Evolutionary conservation across 2,329 filamentous ascomycete species (phyloP).

Genomic region (Scedosporium apiospermum): DNA sequence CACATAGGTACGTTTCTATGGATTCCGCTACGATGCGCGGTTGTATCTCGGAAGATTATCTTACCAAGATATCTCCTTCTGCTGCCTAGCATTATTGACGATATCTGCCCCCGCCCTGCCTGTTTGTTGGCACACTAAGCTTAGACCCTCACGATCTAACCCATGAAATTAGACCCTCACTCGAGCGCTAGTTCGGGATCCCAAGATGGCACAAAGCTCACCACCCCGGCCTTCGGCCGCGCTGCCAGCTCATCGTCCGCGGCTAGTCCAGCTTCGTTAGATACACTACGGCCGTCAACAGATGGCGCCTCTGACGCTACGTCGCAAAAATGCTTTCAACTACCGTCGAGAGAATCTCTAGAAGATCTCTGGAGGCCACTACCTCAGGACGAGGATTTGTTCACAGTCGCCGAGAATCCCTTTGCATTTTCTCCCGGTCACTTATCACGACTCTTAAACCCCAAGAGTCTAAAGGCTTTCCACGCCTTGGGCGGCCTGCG

Average conservation of each 20-base stretch:
- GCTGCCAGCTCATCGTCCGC: background rate
- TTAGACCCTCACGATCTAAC: background rate
- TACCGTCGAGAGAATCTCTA: conserved; percentile 10
- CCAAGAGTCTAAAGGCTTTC: conserved; percentile 67
- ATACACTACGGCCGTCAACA: background rate
- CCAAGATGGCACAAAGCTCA: conserved; percentile 2
- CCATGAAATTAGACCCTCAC: background rate
- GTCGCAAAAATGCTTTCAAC: background rate
- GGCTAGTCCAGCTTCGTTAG: background rate
- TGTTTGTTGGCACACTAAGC: background rate
- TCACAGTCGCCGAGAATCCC: conserved; percentile 55
- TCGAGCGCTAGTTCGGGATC: background rate
- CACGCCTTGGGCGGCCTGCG: conserved; percentile 63
- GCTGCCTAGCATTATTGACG: too few relatives aligned
- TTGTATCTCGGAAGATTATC: too few relatives aligned
- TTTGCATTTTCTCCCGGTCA: conserved; percentile 68
- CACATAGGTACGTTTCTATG: background rate
- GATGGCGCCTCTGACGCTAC: background rate
- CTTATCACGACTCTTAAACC: conserved; percentile 67
- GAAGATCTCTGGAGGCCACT: conserved; percentile 58
- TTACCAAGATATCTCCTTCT: too few relatives aligned
- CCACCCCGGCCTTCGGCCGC: background rate
- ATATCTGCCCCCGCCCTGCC: too few relatives aligned
- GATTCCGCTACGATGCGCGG: background rate
- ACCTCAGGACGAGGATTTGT: conserved; percentile 62